Evolutionary conservation across 805 yeast species (phyloP), one percentile per base, ranked within the genome.

Genomic region (Nakazawaea ernobii): DNA sequence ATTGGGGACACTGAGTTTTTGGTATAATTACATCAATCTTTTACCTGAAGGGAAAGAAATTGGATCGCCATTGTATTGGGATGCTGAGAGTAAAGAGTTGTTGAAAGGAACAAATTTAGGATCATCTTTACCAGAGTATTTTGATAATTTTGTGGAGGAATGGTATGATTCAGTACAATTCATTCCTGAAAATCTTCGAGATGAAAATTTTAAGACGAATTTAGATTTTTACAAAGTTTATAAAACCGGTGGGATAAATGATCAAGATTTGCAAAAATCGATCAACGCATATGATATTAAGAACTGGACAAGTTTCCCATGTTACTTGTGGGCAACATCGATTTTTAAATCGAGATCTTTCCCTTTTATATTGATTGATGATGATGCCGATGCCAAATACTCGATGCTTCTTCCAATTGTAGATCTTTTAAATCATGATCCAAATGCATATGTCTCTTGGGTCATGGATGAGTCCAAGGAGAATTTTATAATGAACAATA

Each of bases 341-440:
- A 84, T 87, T 11, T 73, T 86, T 52, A 74, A 81, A 9, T 82
- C 96, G 1, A 73, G 97, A 52, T 85, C 94, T 0, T 91, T 91
- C 59, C 97, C 97, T 1, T 74, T 77, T 43, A 63, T 86, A 35
- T 57, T 89, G n/a, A 53, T 80, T n/a, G 68, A 69, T 15, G 49
- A 57, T 11, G 61, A 62, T 8, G 53, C 61, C 17, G 51, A 69
- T 13, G 39, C 43, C 1, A 63, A 65, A 35, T 77, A 74, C 51
- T 88, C 86, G 74, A 80, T 91, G 71, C 66, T 91, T 24, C 63
- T 84, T 20, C 97, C 97, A 1, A 58, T 91, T 9, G 74, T 88
- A 11, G 97, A 91, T 59, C 64, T 88, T 14, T 65, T 90, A 45
- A 91, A 91, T 58, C 97, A 91, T 62, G 66, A 75, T 49, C 80